These are phyloP conservation scores for Penicillium mononematosum DNA, from an alignment of 495 filamentous ascomycete species.

Conservation along the genomic window DNA sequence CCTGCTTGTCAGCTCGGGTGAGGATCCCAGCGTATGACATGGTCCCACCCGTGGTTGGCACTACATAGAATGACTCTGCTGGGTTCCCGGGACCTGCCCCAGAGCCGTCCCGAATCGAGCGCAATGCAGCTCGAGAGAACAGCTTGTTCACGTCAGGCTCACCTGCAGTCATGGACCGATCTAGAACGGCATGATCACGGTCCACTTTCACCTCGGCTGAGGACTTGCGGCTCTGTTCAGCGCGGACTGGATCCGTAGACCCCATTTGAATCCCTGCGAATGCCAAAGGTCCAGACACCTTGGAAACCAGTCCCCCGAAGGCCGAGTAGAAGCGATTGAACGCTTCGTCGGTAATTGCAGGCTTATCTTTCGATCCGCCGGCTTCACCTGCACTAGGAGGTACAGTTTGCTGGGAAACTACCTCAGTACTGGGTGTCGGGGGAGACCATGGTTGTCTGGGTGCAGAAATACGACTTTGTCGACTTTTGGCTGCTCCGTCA, in stretches of 20 bases:
- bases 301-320: constrained; percentile 78
- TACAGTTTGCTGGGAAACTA: constrained; percentile 38
- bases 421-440: constrained; percentile 34
- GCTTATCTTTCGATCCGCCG: constrained; percentile 11
- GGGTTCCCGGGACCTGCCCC: constrained; percentile 43
- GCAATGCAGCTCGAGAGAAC: constrained; percentile 77
- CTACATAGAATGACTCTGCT: constrained; percentile 90
- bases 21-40: constrained; percentile 87
- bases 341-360: constrained; percentile 60
- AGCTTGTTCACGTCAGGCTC: constrained; percentile 75
- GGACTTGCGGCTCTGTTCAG: constrained; percentile 40
- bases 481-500: constrained; percentile 29
- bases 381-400: constrained; percentile 26
- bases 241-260: constrained; percentile 50
- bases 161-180: constrained; percentile 31
- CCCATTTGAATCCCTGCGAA: constrained; percentile 85
- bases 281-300: constrained; percentile 82
- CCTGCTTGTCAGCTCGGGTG: constrained; percentile 66
- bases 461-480: constrained; percentile 22
- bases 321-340: constrained; percentile 89
- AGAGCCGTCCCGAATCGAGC: constrained; percentile 58
- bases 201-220: constrained; percentile 40
- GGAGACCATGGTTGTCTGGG: constrained; percentile 41
- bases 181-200: constrained; percentile 38
- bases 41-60: constrained; percentile 85